phyloP scores from a whole-genome alignment of 192 early-diverging fungal genomes.

The Linnemannia hyalina region DNA sequence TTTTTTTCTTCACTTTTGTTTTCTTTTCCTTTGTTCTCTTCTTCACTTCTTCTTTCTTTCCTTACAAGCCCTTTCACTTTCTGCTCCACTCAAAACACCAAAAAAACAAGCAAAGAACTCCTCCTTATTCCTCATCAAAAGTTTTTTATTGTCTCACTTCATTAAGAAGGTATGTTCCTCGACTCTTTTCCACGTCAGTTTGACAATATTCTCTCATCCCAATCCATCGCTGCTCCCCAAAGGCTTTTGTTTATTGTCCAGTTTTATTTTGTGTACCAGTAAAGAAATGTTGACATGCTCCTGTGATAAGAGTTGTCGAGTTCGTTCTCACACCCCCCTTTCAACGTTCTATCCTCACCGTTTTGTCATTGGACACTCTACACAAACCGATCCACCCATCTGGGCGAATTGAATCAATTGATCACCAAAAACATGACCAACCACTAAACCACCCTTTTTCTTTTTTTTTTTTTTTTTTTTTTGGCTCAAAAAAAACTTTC shows the following conservation, averaged over 20 bases:
- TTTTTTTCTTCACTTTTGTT: slow-evolving; percentile 7
- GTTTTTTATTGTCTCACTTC: not conserved
- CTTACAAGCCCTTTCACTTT: no score
- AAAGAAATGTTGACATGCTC: no score
- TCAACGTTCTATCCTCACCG: not conserved
- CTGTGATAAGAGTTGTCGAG: no score
- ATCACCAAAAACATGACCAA: not conserved
- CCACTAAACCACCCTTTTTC: not conserved
- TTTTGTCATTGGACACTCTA: not conserved
- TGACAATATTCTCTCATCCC: not conserved
- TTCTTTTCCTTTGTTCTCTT: not conserved
- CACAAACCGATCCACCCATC: not conserved
- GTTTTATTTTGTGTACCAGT: no score
- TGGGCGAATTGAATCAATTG: not conserved
- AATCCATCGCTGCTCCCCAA: no score
- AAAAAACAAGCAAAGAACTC: not conserved
- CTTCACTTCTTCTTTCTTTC: not conserved
- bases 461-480: not conserved
- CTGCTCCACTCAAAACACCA: not conserved
- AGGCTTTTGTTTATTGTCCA: no score
- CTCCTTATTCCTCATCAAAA: not conserved
- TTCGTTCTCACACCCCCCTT: not conserved
- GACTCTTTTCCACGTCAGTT: not conserved
- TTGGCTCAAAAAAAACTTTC: not conserved
- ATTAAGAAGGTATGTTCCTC: not conserved